Evolutionary conservation across 768 basidiomycete genomes (phyloP).

Genomic region (Pleurotus platypus): DNA sequence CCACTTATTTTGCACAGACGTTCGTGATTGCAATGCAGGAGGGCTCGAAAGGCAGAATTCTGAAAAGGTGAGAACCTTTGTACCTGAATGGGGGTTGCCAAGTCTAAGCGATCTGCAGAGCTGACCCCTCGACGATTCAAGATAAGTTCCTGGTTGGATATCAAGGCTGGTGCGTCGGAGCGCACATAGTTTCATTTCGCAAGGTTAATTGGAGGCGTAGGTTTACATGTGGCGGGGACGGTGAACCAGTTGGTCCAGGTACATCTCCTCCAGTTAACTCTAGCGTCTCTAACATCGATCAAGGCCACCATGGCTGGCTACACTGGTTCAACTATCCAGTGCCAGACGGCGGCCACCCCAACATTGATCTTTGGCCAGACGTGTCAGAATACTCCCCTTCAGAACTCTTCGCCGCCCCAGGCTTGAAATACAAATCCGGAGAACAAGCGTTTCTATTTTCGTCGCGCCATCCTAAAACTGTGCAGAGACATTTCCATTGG

Average conservation of each 20-base stretch:
- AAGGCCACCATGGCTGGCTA: slow-evolving; percentile 81
- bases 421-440: slow-evolving; percentile 52
- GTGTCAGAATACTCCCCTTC: slow-evolving; percentile 64
- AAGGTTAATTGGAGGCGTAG: slow-evolving; percentile 26
- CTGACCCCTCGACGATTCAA: slow-evolving; percentile 73
- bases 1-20: background rate
- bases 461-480: slow-evolving; percentile 71
- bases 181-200: background rate
- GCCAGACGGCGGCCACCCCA: slow-evolving; percentile 64
- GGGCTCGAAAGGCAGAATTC: slow-evolving; percentile 23
- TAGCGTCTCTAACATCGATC: background rate
- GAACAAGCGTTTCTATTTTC: slow-evolving; percentile 73
- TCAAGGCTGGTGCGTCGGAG: slow-evolving; percentile 69
- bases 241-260: slow-evolving; percentile 64
- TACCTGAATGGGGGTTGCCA: background rate
- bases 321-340: slow-evolving; percentile 80
- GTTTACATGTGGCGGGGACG: slow-evolving; percentile 73
- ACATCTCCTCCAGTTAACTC: background rate
- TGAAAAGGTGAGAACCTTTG: slow-evolving; percentile 35
- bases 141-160: slow-evolving; percentile 85
- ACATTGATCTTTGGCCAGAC: slow-evolving; percentile 80
- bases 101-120: slow-evolving; percentile 29
- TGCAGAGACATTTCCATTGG: slow-evolving; percentile 75
- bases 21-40: background rate
- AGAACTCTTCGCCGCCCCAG: slow-evolving; percentile 69